Percentiles rank a stretch among this genome's conserved stretches.
Conservation (phyloP, 2,329 filamentous ascomycete species). For the Chaetomiaceae sp. region DNA sequence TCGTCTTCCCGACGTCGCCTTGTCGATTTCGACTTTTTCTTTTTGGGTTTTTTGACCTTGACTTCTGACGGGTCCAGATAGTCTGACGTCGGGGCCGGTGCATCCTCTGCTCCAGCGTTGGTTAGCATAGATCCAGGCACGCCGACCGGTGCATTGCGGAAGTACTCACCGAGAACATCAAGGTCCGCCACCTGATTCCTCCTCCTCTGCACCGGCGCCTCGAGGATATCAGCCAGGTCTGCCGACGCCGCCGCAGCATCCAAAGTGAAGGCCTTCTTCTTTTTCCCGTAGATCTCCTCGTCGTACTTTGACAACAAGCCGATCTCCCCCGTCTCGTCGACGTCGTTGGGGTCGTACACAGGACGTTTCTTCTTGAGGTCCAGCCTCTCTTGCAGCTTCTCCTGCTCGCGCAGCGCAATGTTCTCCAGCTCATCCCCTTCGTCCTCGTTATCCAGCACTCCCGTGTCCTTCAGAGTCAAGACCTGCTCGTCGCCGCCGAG, state of each 20-base stretch:
- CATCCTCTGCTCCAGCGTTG: slow-evolving; percentile 40
- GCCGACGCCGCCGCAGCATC: slow-evolving; percentile 69
- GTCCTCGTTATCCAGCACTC: slow-evolving; percentile 77
- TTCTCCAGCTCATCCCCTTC: slow-evolving; percentile 90
- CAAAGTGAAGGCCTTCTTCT: slow-evolving; percentile 80
- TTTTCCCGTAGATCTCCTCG: slow-evolving; percentile 89
- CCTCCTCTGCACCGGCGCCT: slow-evolving; percentile 52
- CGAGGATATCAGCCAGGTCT: slow-evolving; percentile 55
- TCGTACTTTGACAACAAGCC: slow-evolving; percentile 87
- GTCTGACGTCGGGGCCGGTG: slow-evolving; percentile 68
- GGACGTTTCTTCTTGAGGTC: slow-evolving; percentile 87
- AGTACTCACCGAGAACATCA: slow-evolving; percentile 57
- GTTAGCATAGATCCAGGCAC: slow-evolving; percentile 30
- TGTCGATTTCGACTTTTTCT: slow-evolving; percentile 76
- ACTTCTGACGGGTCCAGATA: slow-evolving; percentile 83
- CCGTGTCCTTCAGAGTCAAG: slow-evolving; percentile 88
- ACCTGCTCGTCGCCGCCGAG: slow-evolving; percentile 82
- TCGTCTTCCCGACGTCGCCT: slow-evolving; percentile 64
- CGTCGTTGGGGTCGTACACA: slow-evolving; percentile 78
- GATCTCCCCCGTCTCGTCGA: slow-evolving; percentile 60
- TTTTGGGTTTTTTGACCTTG: slow-evolving; percentile 93
- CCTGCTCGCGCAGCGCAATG: slow-evolving; percentile 63
- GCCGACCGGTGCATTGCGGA: neutral
- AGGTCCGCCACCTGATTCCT: slow-evolving; percentile 71
- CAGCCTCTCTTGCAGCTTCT: slow-evolving; percentile 69